Percentiles rank a stretch among this genome's conserved stretches.
phyloP scores from a whole-genome alignment of 108 stramenopile species.

The Cyclostephanos invisitatus region DNA sequence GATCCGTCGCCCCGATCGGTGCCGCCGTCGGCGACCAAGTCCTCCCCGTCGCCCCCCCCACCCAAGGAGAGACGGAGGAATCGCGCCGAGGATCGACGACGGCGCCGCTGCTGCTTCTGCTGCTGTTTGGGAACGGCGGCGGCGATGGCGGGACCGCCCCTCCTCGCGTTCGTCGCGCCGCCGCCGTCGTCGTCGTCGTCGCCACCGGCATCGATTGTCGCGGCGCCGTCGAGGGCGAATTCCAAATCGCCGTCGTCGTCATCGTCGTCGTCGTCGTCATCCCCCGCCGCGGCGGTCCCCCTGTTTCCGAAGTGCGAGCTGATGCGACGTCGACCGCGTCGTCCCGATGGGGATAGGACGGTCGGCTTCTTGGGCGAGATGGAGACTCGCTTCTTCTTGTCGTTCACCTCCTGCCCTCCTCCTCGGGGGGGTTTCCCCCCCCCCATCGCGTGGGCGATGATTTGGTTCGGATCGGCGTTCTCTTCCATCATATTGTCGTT shows the following conservation, averaged over 20 bases:
- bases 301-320: slow-evolving; percentile 20
- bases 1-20: slow-evolving; percentile 16
- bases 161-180: not conserved
- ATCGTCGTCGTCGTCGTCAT: slow-evolving; percentile 9
- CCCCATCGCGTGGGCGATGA: not conserved
- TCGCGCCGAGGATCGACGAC: slow-evolving; percentile 77
- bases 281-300: not conserved
- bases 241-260: not conserved
- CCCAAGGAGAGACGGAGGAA: slow-evolving; percentile 60
- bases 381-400: slow-evolving; percentile 16
- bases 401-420: no score
- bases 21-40: slow-evolving; percentile 13
- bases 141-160: not conserved
- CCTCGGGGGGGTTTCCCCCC: not conserved
- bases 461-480: not conserved
- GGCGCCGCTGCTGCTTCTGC: slow-evolving; percentile 24
- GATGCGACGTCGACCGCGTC: slow-evolving; percentile 22
- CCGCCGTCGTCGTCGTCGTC: not conserved
- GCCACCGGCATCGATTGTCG: not conserved
- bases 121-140: not conserved
- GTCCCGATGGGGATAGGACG: slow-evolving; percentile 14
- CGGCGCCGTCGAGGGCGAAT: not conserved
- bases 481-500: not conserved
- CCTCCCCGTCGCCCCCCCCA: slow-evolving; percentile 40
- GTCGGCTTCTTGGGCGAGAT: slow-evolving; percentile 38